phyloP scores from a whole-genome alignment of 2,329 filamentous ascomycete genomes.

The Paracamarosporium sp. region DNA sequence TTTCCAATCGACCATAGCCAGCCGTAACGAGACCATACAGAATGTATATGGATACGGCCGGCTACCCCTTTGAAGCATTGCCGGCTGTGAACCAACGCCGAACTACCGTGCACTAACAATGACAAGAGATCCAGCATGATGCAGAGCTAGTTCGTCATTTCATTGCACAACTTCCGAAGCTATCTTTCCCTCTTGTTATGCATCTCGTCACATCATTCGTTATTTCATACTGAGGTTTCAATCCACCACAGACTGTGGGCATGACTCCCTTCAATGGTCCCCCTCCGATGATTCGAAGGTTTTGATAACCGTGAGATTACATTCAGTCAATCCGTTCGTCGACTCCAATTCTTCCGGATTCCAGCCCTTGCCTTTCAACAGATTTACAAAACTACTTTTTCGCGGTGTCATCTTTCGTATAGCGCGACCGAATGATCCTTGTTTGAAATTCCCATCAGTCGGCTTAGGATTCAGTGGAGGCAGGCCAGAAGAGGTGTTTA shows the following conservation, averaged over 20 bases:
- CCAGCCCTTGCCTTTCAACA: constrained; percentile 42
- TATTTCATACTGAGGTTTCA: not conserved
- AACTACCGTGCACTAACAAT: not conserved
- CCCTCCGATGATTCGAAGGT: not conserved
- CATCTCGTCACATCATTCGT: constrained; percentile 4
- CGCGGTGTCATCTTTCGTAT: constrained; percentile 43
- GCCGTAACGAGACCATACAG: not conserved
- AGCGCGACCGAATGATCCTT: constrained; percentile 37
- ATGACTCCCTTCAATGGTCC: not conserved
- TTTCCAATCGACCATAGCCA: not conserved
- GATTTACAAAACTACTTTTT: constrained; percentile 42
- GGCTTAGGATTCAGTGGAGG: constrained; percentile 27
- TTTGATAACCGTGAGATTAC: not conserved
- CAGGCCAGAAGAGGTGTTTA: constrained; percentile 23
- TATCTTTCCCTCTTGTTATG: not conserved
- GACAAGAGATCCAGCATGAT: constrained; percentile 8
- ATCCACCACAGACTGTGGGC: not conserved
- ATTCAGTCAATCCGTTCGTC: not conserved
- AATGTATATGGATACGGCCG: not conserved
- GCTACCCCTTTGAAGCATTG: not conserved
- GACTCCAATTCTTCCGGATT: constrained; percentile 24
- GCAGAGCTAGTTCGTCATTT: constrained; percentile 6
- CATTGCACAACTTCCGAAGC: not conserved
- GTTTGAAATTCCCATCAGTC: constrained; percentile 20
- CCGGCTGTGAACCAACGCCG: too few species aligned